Conservation (phyloP, 768 basidiomycete species). For the Leccinum obscurum region DNA sequence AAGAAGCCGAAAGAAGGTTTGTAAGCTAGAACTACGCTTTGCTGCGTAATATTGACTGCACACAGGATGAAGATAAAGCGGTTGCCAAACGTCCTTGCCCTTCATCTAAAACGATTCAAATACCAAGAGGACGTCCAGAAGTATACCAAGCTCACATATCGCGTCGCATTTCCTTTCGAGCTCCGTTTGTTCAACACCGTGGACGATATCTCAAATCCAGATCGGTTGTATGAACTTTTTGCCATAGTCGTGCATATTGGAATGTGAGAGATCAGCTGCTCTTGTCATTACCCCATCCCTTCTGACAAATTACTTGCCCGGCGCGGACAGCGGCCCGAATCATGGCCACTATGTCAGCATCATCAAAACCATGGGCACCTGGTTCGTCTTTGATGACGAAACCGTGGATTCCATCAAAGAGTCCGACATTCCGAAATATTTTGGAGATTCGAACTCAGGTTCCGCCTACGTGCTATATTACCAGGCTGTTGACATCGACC, state of each 20-base stretch:
- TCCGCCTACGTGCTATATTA: slow-evolving; percentile 98
- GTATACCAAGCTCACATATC: slow-evolving; percentile 94
- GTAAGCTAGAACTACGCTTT: slow-evolving; percentile 27
- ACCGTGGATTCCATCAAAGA: slow-evolving; percentile 87
- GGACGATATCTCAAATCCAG: slow-evolving; percentile 89
- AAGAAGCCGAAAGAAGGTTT: slow-evolving; percentile 95
- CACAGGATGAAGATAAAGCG: slow-evolving; percentile 98
- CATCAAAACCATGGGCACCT: slow-evolving; percentile 79
- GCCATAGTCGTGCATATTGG: slow-evolving; percentile 99
- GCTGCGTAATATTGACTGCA: slow-evolving; percentile 10
- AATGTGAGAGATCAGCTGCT: slow-evolving; percentile 62
- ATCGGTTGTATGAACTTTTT: slow-evolving; percentile 91
- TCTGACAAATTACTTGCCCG: slow-evolving; percentile 17
- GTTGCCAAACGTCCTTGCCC: slow-evolving; percentile 89
- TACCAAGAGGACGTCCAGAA: slow-evolving; percentile 90
- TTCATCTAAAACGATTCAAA: slow-evolving; percentile 98
- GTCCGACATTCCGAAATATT: slow-evolving; percentile 88
- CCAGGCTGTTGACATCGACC: slow-evolving; percentile 87
- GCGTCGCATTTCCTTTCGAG: slow-evolving; percentile 95
- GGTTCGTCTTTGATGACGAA: slow-evolving; percentile 97
- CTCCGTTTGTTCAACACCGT: slow-evolving; percentile 96
- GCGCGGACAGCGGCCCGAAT: slow-evolving; percentile 76
- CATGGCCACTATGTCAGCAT: slow-evolving; percentile 98
- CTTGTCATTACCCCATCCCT: slow-evolving; percentile 4
- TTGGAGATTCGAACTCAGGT: slow-evolving; percentile 85